Evolutionary conservation across 2,329 filamentous ascomycete genomes (phyloP), one percentile per base, ranked within the genome.

Genomic region (Colletotrichum euphorbiae): DNA sequence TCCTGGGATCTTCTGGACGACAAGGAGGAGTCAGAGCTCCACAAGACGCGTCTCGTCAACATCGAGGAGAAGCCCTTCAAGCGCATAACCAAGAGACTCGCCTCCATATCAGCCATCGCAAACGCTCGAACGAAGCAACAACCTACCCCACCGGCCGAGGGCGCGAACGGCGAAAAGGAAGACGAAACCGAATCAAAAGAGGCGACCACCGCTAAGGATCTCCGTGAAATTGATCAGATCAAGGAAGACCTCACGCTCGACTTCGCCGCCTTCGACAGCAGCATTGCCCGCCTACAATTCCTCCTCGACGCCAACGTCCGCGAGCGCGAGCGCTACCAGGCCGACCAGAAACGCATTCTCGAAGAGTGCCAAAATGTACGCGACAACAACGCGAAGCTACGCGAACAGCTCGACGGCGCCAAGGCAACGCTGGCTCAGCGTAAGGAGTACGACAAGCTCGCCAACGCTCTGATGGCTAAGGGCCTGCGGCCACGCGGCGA

Each of bases 61-160:
- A 91, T 98, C 69, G 95, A 98, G 83, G 93, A 97, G 76, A 94
- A 94, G 67, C 93, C 94, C 0, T 98, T 97, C 83, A 93, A 93
- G 78, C 91, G 94, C 69, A 89, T 98, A 68, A 93, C 92, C 21
- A 94, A 94, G 80, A 91, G 92, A 36, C 87, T 98, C 8, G 85
- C 93, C 5, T 85, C 87, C 21, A 87, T 91, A 15, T 88, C 89
- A 61, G 88, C 90, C 19, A 84, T 93, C 33, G 84, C 91, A 17
- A 82, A 84, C 67, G 74, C 78, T 8, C 81, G 79, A 61, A 83
- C 83, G 51, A 84, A 83, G 48, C 84, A 87, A 40, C 84, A 88
- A 5, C 85, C 87, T 17, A 91, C 91, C 2, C 91, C 91, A 54
- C 90, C 91, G 3, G 90, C 90, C 5, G 90, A 93, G 46, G 71